These are phyloP conservation scores for Globisporangium sylvaticum DNA, from an alignment of 352 stramenopile species.

Conservation along the genomic window DNA sequence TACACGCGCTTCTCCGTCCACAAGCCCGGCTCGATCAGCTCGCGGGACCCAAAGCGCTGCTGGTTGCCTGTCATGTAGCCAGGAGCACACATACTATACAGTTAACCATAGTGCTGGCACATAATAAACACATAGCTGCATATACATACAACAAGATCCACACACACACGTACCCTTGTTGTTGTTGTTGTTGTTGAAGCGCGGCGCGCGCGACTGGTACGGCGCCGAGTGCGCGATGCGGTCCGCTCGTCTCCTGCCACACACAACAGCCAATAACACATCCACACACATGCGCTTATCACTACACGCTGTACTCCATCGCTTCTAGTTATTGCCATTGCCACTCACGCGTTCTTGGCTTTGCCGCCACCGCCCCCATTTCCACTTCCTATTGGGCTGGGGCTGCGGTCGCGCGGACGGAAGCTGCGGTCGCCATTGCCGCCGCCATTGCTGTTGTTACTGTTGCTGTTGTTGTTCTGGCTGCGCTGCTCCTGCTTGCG, in stretches of 20 bases:
- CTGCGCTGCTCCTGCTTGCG: conserved; percentile 27
- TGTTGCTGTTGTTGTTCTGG: background rate
- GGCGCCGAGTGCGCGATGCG: conserved; percentile 53
- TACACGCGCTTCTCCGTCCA: conserved; percentile 53
- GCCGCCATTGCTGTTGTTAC: background rate
- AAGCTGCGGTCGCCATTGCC: conserved; percentile 1
- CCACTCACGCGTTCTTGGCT: conserved; percentile 52
- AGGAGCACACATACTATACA: background rate
- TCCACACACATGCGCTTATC: background rate
- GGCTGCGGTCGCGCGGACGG: conserved; percentile 1
- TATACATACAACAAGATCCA: background rate
- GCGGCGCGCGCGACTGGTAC: conserved; percentile 34
- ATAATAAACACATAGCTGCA: background rate
- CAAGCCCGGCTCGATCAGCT: background rate
- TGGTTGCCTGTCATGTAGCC: background rate
- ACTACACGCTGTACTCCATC: background rate
- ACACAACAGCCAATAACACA: conserved; percentile 9
- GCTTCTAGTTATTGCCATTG: background rate
- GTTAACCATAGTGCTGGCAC: background rate
- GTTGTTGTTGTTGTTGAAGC: conserved; percentile 13
- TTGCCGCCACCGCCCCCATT: conserved; percentile 28
- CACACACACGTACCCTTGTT: background rate
- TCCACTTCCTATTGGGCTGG: conserved; percentile 2
- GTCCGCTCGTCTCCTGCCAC: conserved; percentile 54
- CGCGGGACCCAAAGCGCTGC: background rate